A percentile compares a stretch with the other conserved stretches of the same genome.
Conservation (phyloP, 1,139 yeast species). For the Diutina ranongensis region DNA sequence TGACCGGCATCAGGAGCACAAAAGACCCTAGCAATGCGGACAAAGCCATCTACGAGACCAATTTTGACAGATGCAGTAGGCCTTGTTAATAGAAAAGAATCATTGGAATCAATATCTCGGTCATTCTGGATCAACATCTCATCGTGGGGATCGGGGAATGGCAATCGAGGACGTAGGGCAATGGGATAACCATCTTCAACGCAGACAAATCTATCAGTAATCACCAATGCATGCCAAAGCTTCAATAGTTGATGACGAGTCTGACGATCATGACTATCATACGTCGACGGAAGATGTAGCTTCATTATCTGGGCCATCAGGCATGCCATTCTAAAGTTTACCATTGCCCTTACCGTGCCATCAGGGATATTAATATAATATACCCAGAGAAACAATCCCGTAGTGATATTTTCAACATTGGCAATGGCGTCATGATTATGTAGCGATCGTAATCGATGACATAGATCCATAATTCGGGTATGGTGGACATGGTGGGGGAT, state of each 20-base stretch:
- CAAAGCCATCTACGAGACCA: neutral
- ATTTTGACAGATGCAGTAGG: no score
- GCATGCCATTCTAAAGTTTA: conserved; percentile 29
- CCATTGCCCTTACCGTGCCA: conserved; percentile 19
- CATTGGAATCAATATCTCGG: no score
- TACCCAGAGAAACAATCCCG: conserved; percentile 28
- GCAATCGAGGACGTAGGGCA: neutral
- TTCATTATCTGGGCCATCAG: conserved; percentile 28
- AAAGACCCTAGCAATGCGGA: neutral
- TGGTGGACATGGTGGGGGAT: neutral
- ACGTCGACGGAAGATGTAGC: conserved; percentile 21
- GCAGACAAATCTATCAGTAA: conserved; percentile 29
- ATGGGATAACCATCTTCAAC: conserved; percentile 20
- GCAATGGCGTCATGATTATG: neutral
- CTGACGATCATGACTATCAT: conserved; percentile 17
- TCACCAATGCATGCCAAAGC: conserved; percentile 25
- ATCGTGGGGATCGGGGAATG: neutral
- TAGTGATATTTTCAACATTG: neutral
- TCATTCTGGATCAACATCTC: neutral
- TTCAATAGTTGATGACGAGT: conserved; percentile 25
- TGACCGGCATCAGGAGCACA: neutral
- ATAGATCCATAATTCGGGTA: neutral
- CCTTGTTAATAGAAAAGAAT: no score
- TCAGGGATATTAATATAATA: conserved; percentile 23
- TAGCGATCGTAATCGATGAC: neutral